A percentile compares a stretch with the other conserved stretches of the same genome.
Conservation (phyloP, 495 filamentous ascomycete species). For the Neurospora hispaniola region DNA sequence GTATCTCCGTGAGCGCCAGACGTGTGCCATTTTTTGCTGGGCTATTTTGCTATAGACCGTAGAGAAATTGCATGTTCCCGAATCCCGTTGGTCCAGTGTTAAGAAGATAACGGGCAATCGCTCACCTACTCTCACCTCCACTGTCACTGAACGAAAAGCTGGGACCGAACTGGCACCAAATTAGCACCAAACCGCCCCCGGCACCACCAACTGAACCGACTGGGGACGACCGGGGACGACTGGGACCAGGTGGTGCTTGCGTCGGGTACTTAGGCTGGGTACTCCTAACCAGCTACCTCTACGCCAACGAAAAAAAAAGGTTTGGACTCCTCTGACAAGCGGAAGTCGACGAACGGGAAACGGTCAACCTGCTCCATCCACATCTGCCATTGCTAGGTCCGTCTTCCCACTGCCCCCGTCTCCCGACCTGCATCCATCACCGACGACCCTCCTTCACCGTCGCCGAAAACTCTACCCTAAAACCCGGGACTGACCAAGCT, state of each 20-base stretch:
- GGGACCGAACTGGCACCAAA: background rate
- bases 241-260: conserved; percentile 3
- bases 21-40: background rate
- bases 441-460: background rate
- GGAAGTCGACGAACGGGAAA: background rate
- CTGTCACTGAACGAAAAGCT: background rate
- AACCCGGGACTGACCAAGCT: background rate
- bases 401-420: background rate
- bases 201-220: background rate
- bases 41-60: background rate
- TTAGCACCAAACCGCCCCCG: background rate
- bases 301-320: conserved; percentile 2
- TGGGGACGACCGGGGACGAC: background rate
- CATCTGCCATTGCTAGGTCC: background rate
- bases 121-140: background rate
- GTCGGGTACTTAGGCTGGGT: conserved; percentile 3
- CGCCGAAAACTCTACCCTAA: background rate
- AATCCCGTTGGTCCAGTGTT: background rate
- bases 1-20: background rate
- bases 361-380: background rate
- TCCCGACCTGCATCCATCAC: background rate
- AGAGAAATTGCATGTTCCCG: background rate
- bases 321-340: conserved; percentile 1
- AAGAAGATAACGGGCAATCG: background rate
- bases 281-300: background rate